Evolutionary conservation across 306 rosid genomes (phyloP).

Genomic region (Prosopis cineraria): DNA sequence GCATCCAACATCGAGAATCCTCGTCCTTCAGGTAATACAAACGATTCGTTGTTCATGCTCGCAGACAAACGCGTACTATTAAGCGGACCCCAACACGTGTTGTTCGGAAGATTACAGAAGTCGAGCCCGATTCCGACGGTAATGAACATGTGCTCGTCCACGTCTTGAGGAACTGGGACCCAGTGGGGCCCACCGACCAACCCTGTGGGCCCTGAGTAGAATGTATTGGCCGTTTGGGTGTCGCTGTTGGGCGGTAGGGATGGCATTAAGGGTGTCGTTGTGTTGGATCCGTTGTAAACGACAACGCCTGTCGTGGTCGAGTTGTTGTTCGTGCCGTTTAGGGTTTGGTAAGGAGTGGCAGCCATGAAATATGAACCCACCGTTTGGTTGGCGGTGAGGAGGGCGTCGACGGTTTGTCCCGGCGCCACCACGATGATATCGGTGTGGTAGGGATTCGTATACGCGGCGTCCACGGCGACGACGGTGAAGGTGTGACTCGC

Average conservation of each 20-base stretch:
- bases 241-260: slow-evolving; percentile 32
- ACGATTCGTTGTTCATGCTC: slow-evolving; percentile 66
- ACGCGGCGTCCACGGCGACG: slow-evolving; percentile 53
- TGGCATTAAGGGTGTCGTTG: slow-evolving; percentile 39
- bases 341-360: slow-evolving; percentile 40
- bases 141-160: slow-evolving; percentile 54
- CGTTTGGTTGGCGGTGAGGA: slow-evolving; percentile 42
- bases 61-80: slow-evolving; percentile 35
- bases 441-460: slow-evolving; percentile 46
- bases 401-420: slow-evolving; percentile 56
- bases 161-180: slow-evolving; percentile 47
- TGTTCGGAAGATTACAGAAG: background rate
- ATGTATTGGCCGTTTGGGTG: slow-evolving; percentile 44
- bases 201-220: slow-evolving; percentile 38
- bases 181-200: slow-evolving; percentile 48
- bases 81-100: slow-evolving; percentile 24
- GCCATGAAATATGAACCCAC: slow-evolving; percentile 57
- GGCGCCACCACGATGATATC: slow-evolving; percentile 46
- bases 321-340: background rate
- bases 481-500: slow-evolving; percentile 56
- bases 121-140: slow-evolving; percentile 36
- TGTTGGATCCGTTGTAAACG: slow-evolving; percentile 23
- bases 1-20: slow-evolving; percentile 53
- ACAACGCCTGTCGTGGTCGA: slow-evolving; percentile 41
- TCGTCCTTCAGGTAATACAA: slow-evolving; percentile 36